Conservation (phyloP, 176 grass and related monocot genomes). For the Carex myosuroides region DNA sequence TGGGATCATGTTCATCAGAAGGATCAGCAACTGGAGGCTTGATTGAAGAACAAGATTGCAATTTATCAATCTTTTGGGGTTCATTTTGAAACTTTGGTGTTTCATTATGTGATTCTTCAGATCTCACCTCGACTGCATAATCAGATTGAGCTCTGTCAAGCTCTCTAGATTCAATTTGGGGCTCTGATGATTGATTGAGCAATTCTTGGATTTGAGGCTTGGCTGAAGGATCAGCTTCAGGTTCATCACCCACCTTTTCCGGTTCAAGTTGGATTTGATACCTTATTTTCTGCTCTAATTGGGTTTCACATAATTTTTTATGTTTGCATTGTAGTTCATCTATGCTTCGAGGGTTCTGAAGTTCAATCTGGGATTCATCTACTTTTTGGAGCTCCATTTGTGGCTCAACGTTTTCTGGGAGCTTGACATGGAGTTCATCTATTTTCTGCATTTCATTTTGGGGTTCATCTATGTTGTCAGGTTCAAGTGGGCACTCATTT, state of each 20-base stretch:
- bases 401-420: neutral
- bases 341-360: neutral
- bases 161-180: neutral
- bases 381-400: neutral
- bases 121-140: neutral
- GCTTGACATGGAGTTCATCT: neutral
- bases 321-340: neutral
- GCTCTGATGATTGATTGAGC: neutral
- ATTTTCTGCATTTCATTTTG: neutral
- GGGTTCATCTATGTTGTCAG: neutral
- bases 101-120: constrained; percentile 7
- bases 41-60: constrained; percentile 1
- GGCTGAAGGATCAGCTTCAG: neutral
- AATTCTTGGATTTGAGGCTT: neutral
- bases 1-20: constrained; percentile 3
- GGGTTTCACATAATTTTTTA: neutral
- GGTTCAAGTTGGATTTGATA: neutral
- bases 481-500: neutral
- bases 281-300: neutral
- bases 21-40: neutral
- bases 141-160: neutral
- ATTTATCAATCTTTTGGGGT: constrained; percentile 4
- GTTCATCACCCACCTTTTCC: neutral
- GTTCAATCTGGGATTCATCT: neutral
- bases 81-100: neutral